Evolutionary conservation across 495 filamentous ascomycete species (phyloP).

Genomic region (Talaromyces wortmannii): DNA sequence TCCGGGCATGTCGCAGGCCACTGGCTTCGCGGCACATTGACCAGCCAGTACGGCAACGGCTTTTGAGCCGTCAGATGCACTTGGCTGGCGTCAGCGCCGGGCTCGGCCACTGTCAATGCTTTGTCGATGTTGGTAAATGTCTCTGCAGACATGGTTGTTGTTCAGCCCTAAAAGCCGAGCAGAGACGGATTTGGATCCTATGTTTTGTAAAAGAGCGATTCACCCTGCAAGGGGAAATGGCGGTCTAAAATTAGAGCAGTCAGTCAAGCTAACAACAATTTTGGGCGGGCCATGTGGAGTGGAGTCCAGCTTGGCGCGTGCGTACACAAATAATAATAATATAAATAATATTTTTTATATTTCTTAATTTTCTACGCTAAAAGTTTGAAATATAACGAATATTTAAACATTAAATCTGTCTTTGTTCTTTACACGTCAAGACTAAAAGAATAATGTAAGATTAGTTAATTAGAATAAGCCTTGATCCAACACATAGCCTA

Average conservation of each 20-base stretch:
- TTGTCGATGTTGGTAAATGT: slow-evolving; percentile 18
- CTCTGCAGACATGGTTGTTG: slow-evolving; percentile 7
- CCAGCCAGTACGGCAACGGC: slow-evolving; percentile 66
- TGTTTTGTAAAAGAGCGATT: too few relatives aligned
- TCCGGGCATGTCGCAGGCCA: slow-evolving; percentile 61
- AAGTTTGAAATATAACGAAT: background rate
- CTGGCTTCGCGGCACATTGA: slow-evolving; percentile 60
- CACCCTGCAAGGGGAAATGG: too few relatives aligned
- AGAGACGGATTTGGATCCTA: too few relatives aligned
- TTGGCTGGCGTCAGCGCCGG: background rate
- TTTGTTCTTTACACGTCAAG: background rate
- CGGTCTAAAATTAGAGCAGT: too few relatives aligned
- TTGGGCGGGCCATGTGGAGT: too few relatives aligned
- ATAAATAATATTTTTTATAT: too few relatives aligned
- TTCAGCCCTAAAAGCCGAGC: background rate
- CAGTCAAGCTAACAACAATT: too few relatives aligned
- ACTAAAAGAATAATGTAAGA: background rate
- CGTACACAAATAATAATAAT: too few relatives aligned
- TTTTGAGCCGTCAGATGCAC: slow-evolving; percentile 4
- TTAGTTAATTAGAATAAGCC: background rate
- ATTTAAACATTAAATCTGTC: background rate
- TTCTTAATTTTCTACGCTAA: background rate
- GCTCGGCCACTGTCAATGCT: slow-evolving; percentile 14
- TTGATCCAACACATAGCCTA: background rate
- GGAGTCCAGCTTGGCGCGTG: too few relatives aligned